Percentiles rank a stretch among this genome's conserved stretches.
Evolutionary conservation across 805 yeast genomes (phyloP).

Genomic region (Kockiozyma suomiensis): DNA sequence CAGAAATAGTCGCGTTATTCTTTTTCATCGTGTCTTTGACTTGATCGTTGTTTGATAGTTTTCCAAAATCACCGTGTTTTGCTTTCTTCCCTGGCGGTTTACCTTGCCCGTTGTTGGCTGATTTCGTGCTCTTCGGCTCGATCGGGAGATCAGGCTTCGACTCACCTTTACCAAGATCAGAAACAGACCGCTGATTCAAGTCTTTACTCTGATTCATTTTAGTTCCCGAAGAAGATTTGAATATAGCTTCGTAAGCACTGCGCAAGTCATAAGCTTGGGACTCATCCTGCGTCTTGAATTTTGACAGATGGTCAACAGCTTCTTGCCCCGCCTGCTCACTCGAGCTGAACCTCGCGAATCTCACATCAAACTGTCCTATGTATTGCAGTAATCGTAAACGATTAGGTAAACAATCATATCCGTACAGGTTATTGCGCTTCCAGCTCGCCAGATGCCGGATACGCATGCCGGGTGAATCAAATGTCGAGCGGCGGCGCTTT

Average conservation of each 20-base stretch:
- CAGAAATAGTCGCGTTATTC: neutral
- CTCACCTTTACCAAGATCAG: too few species aligned
- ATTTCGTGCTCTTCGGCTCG: neutral
- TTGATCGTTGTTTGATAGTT: neutral
- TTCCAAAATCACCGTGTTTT: neutral
- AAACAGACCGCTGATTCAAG: too few species aligned
- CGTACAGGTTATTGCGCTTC: too few species aligned
- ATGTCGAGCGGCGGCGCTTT: too few species aligned
- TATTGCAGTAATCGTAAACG: too few species aligned
- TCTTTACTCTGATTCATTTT: neutral
- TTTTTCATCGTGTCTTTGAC: neutral
- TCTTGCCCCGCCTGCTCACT: neutral
- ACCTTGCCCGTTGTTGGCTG: too few species aligned
- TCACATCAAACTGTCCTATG: too few species aligned
- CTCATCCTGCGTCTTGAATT: neutral
- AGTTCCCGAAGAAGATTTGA: neutral
- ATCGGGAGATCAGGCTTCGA: too few species aligned
- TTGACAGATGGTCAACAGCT: neutral
- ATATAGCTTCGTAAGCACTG: neutral
- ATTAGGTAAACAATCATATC: too few species aligned
- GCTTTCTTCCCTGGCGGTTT: neutral
- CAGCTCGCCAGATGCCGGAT: too few species aligned
- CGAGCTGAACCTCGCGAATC: neutral
- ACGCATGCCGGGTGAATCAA: too few species aligned
- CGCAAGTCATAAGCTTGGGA: neutral